Evolutionary conservation across 2,329 filamentous ascomycete genomes (phyloP).

Genomic region (Coniochaeta prunicola): DNA sequence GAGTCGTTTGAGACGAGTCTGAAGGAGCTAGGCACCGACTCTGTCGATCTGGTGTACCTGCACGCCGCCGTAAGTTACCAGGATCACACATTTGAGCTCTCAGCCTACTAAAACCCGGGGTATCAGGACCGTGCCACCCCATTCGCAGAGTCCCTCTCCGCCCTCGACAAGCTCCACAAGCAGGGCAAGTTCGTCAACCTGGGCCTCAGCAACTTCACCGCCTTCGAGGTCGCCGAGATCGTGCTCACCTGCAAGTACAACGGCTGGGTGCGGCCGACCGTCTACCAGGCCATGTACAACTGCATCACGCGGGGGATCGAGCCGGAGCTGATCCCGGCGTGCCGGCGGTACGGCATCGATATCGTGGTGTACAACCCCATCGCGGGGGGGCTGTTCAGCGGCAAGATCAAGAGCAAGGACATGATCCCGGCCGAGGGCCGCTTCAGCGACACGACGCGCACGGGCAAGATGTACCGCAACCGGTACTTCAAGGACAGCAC

Average conservation of each 20-base stretch:
- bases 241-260: conserved; percentile 60
- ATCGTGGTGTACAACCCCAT: conserved; percentile 67
- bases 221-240: conserved; percentile 72
- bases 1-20: conserved; percentile 61
- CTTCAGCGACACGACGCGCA: conserved; percentile 17
- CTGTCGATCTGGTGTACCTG: conserved; percentile 65
- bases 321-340: conserved; percentile 57
- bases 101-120: neutral
- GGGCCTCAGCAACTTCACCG: conserved; percentile 65
- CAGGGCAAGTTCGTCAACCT: conserved; percentile 64
- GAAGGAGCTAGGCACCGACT: conserved; percentile 64
- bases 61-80: conserved; percentile 48
- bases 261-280: conserved; percentile 61
- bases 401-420: conserved; percentile 37
- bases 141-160: conserved; percentile 62
- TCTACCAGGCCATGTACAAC: conserved; percentile 74
- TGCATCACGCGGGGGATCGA: conserved; percentile 43
- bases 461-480: conserved; percentile 45
- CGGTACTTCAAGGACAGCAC: conserved; percentile 58
- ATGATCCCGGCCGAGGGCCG: conserved; percentile 19
- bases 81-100: neutral
- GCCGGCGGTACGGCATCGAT: conserved; percentile 59
- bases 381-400: conserved; percentile 63
- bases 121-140: conserved; percentile 41
- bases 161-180: conserved; percentile 62